Evolutionary conservation across 768 basidiomycete genomes (phyloP), one percentile per base, ranked within the genome.

Genomic region (Tylopilus sp.): DNA sequence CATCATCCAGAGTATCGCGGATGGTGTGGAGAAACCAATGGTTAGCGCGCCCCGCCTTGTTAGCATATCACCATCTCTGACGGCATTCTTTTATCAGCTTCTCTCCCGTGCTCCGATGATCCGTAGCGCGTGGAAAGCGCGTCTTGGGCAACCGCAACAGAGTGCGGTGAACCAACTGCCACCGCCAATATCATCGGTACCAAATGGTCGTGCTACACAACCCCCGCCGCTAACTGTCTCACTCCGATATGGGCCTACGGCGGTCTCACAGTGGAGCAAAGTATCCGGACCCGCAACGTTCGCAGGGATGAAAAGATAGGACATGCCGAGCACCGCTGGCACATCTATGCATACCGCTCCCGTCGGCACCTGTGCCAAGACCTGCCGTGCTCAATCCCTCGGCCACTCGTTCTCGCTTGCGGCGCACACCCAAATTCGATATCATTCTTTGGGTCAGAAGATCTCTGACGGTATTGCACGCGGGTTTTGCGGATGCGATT

Each of bases 21-120:
- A 98, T 67, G 97, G 97, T 10, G 92, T 98, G 35, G 92, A 95
- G 63, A 88, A 89, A 62, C 83, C 91, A 36, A 75, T 75, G 57
- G 95, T 98, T 61, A 64, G 86, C 73, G 86, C 73, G 31, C 20
- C 33, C 30, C 44, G 54, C 39, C 25, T 40, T 35, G 43, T 44
- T 28, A 47, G 40, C 39, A 20, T 50, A 38, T 39, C 23, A 28
- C 28, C 44, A 8, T 28, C 6, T 57, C 49, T 60, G 48, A 57
- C 55, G 38, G 26, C 44, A 50, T 56, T 17, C 12, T 18, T n/a
- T n/a, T 69, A 68, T 47, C 48, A 92, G 91, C 79, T 92, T 40
- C 76, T 92, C 12, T 78, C 77, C 36, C 80, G 85, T 45, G 81
- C 81, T 9, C 75, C 73, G 41, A 66, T 74, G 17, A 85, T 92